Evolutionary conservation across 257 asterid genomes (phyloP).

Genomic region (Salvia miltiorrhiza): DNA sequence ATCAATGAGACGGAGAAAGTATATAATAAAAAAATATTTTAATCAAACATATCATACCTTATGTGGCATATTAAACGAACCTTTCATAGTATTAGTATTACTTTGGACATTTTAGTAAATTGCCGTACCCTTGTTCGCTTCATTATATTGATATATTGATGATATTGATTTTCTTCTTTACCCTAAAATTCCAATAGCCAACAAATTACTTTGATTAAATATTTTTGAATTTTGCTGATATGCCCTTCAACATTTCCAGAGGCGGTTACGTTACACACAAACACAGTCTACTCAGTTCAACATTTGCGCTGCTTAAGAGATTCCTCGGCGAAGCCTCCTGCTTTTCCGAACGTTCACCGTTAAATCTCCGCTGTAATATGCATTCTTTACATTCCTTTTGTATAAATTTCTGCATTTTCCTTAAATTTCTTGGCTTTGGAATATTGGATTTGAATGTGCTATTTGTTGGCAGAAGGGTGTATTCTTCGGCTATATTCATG

Average conservation of each 20-base stretch:
- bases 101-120: neutral
- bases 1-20: too few species aligned
- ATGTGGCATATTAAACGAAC: too few species aligned
- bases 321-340: conserved; percentile 18
- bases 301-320: conserved; percentile 23
- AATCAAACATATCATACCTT: too few species aligned
- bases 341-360: conserved; percentile 1
- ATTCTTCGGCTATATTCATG: neutral
- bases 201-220: conserved; percentile 8
- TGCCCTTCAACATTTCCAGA: conserved; percentile 21
- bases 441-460: conserved; percentile 17
- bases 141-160: neutral
- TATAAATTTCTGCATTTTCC: conserved; percentile 5
- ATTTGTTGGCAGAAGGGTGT: conserved; percentile 13
- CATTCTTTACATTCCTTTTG: neutral
- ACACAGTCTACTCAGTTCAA: conserved; percentile 6
- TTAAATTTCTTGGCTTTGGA: conserved; percentile 6
- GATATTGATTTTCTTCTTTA: neutral
- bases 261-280: conserved; percentile 30
- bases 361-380: conserved; percentile 19
- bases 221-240: conserved; percentile 16
- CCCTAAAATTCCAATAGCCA: conserved; percentile 22
- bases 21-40: too few species aligned
- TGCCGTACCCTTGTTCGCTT: neutral
- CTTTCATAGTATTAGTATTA: neutral